phyloP scores from a whole-genome alignment of 2,329 filamentous ascomycete genomes.

The Paracoccidioides brasiliensis region DNA sequence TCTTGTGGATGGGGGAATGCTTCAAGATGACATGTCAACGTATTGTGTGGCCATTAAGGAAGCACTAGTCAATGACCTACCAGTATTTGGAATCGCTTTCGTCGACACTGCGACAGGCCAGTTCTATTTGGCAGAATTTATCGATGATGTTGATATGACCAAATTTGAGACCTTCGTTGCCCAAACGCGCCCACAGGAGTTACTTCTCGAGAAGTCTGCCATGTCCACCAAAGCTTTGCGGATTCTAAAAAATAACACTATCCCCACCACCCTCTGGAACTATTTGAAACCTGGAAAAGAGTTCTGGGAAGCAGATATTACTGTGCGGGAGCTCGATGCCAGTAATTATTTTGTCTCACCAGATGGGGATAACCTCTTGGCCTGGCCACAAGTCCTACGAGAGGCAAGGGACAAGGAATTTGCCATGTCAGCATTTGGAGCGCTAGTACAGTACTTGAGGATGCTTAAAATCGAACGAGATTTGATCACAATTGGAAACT shows the following conservation, averaged over 20 bases:
- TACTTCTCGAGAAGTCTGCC: constrained; percentile 75
- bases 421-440: constrained; percentile 82
- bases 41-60: constrained; percentile 95
- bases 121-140: constrained; percentile 84
- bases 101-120: constrained; percentile 92
- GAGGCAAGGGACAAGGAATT: constrained; percentile 65
- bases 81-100: constrained; percentile 83
- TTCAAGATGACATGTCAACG: constrained; percentile 94
- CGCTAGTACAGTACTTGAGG: constrained; percentile 73
- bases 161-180: constrained; percentile 96
- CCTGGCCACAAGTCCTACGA: constrained; percentile 65
- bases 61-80: constrained; percentile 52
- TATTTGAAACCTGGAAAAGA: constrained; percentile 74
- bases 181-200: constrained; percentile 75
- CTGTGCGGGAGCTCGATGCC: constrained; percentile 65
- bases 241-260: constrained; percentile 91
- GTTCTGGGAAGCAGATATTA: constrained; percentile 79
- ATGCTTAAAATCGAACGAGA: constrained; percentile 79
- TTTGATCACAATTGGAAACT: constrained; percentile 78
- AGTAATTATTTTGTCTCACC: constrained; percentile 63
- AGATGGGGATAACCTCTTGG: constrained; percentile 44
- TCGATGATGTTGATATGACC: constrained; percentile 84
- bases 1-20: constrained; percentile 88
- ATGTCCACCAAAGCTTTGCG: constrained; percentile 80
- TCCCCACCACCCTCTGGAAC: constrained; percentile 90